Percentiles rank a stretch among this genome's conserved stretches.
phyloP scores from a whole-genome alignment of 768 basidiomycete species.

The Grammothele lineata region DNA sequence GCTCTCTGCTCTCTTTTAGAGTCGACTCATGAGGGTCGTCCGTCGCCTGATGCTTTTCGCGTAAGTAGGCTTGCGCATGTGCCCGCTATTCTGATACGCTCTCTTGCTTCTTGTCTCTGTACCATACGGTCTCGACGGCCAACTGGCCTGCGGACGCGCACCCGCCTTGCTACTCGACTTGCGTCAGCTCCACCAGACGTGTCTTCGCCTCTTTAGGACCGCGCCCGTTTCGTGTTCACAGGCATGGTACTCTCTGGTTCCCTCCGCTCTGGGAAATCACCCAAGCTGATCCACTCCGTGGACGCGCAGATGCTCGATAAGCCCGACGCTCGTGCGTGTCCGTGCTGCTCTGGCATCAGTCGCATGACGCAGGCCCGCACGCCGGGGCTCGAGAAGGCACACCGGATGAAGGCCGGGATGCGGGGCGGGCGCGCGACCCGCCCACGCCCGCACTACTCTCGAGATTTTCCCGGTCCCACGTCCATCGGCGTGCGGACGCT shows the following conservation, averaged over 20 bases:
- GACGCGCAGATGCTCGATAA: conserved; percentile 6
- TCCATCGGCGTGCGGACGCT: conserved; percentile 3
- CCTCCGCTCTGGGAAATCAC: conserved; percentile 9
- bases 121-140: conserved; percentile 3
- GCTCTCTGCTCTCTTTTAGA: conserved; percentile 4
- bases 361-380: too few relatives aligned
- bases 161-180: too few relatives aligned
- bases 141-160: too few relatives aligned
- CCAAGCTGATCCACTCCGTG: conserved; percentile 11
- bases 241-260: too few relatives aligned
- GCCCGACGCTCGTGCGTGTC: too few relatives aligned
- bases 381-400: too few relatives aligned
- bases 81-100: conserved; percentile 5
- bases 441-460: conserved; percentile 18
- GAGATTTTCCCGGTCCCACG: conserved; percentile 26
- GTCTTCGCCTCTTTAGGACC: conserved; percentile 2
- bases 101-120: neutral
- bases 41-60: conserved; percentile 10
- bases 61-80: conserved; percentile 2
- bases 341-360: too few relatives aligned
- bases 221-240: too few relatives aligned
- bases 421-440: conserved; percentile 14
- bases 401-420: conserved; percentile 15
- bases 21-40: conserved; percentile 6
- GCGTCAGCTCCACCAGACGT: conserved; percentile 1